These are phyloP conservation scores for Kwoniella europaea DNA, from an alignment of 768 basidiomycete species.

Conservation along the genomic window DNA sequence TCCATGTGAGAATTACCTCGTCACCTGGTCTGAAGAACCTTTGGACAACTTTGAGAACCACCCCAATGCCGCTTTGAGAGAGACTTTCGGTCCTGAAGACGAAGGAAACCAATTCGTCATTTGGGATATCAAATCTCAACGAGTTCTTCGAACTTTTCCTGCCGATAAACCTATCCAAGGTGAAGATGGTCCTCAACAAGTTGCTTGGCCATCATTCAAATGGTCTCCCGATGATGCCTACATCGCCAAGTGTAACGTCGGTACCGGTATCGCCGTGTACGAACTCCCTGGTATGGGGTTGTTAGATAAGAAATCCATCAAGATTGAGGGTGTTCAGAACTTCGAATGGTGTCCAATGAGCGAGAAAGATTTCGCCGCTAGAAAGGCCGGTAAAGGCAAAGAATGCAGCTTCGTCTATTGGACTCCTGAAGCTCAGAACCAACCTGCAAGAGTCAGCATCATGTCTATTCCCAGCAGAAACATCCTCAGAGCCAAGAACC, in stretches of 20 bases:
- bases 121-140: conserved; percentile 96
- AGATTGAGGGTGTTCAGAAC: conserved; percentile 95
- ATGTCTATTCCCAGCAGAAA: conserved; percentile 83
- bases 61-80: conserved; percentile 65
- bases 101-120: conserved; percentile 95
- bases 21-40: conserved; percentile 96
- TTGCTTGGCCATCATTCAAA: conserved; percentile 86
- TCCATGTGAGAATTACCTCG: conserved; percentile 91
- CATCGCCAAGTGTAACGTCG: conserved; percentile 84
- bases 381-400: conserved; percentile 65
- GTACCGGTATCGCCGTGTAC: conserved; percentile 93
- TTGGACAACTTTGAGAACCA: conserved; percentile 83
- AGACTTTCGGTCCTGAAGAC: conserved; percentile 69
- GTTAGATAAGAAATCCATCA: conserved; percentile 93
- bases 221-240: conserved; percentile 98
- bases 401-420: conserved; percentile 97
- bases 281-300: conserved; percentile 93
- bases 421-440: conserved; percentile 95
- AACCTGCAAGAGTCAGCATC: conserved; percentile 95
- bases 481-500: conserved; percentile 88
- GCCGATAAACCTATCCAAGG: conserved; percentile 56
- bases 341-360: conserved; percentile 98
- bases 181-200: conserved; percentile 59
- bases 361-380: conserved; percentile 82
- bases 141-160: conserved; percentile 88